Conservation (phyloP, 768 basidiomycete genomes). For the Lactifluus echinatus region DNA sequence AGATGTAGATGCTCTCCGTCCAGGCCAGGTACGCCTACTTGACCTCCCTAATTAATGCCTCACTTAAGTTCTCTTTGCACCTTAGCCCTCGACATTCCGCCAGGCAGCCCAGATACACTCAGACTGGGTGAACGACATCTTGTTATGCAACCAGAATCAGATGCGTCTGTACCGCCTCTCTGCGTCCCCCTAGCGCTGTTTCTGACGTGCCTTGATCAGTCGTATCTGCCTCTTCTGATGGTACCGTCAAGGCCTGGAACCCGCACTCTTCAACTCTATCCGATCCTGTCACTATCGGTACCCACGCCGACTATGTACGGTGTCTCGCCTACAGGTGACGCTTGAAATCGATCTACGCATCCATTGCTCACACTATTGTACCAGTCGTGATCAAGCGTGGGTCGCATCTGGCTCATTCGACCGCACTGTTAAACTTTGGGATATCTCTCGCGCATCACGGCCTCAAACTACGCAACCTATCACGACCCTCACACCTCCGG, state of each 20-base stretch:
- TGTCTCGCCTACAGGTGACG: constrained; percentile 63
- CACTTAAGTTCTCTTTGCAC: neutral
- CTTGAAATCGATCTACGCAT: neutral
- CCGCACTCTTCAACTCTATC: constrained; percentile 58
- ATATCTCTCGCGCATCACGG: constrained; percentile 36
- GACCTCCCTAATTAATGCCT: neutral
- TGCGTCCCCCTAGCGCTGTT: neutral
- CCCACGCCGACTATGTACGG: constrained; percentile 80
- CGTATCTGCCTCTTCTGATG: constrained; percentile 91
- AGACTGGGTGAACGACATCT: constrained; percentile 95
- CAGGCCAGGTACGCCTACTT: constrained; percentile 38
- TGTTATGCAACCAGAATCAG: constrained; percentile 87
- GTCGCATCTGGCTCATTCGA: constrained; percentile 93
- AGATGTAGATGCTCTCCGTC: constrained; percentile 45
- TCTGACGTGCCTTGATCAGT: constrained; percentile 35
- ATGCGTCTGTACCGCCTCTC: constrained; percentile 43
- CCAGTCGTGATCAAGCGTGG: constrained; percentile 75
- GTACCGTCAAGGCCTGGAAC: constrained; percentile 88
- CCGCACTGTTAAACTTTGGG: constrained; percentile 91
- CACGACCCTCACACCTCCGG: constrained; percentile 58
- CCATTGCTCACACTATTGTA: constrained; percentile 13
- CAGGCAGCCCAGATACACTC: constrained; percentile 85
- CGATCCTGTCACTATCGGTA: constrained; percentile 62
- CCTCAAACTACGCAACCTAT: constrained; percentile 38
- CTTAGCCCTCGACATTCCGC: constrained; percentile 57